Evolutionary conservation across 2,329 filamentous ascomycete species (phyloP).

Genomic region (Diaporthe capsici): DNA sequence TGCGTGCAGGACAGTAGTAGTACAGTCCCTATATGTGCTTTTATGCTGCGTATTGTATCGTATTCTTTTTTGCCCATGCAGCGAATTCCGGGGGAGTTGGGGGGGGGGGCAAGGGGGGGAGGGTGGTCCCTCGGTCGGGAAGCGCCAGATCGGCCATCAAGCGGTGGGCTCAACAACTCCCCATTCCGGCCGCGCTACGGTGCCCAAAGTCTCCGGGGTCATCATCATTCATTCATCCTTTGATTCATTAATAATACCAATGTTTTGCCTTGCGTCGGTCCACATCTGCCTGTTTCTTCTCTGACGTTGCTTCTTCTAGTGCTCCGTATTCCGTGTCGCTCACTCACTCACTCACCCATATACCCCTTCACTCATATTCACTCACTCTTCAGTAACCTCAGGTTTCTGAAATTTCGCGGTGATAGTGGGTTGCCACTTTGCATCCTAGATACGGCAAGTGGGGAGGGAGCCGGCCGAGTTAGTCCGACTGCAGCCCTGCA

Average conservation of each 20-base stretch:
- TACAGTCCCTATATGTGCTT: background rate
- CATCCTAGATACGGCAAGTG: slow-evolving; percentile 4
- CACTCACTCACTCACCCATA: background rate
- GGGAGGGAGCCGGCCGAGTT: background rate
- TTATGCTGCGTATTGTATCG: background rate
- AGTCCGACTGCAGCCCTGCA: slow-evolving; percentile 8
- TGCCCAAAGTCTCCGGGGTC: slow-evolving; percentile 8
- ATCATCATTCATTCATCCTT: slow-evolving; percentile 24
- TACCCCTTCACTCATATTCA: background rate
- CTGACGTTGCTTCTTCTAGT: slow-evolving; percentile 14
- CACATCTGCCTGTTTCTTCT: slow-evolving; percentile 15
- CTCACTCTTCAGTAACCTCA: background rate
- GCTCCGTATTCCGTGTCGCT: background rate
- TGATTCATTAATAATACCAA: slow-evolving; percentile 34
- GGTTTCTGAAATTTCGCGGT: background rate
- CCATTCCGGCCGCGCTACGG: slow-evolving; percentile 32
- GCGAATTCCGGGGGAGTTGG: background rate
- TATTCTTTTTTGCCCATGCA: background rate
- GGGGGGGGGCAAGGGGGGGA: background rate
- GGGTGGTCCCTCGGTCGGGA: background rate
- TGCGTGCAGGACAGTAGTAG: background rate
- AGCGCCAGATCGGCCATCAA: slow-evolving; percentile 3
- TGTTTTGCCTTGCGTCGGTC: slow-evolving; percentile 22
- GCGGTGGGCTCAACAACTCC: slow-evolving; percentile 31
- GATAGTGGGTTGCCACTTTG: background rate